These are phyloP conservation scores for Funneliformis caledonium DNA, from an alignment of 371 early-diverging fungal genomes.

Conservation along the genomic window DNA sequence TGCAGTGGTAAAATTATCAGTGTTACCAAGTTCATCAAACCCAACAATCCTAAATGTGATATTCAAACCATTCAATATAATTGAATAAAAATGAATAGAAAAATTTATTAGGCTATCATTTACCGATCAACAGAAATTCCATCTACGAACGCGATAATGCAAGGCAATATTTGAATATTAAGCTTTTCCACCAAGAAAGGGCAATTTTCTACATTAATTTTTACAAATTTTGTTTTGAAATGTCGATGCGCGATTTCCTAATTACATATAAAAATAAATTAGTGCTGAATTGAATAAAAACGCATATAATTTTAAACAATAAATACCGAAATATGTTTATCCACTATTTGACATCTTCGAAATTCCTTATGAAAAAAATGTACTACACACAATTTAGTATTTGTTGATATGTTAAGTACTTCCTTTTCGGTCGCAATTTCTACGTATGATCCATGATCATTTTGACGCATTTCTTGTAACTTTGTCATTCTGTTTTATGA, in stretches of 20 bases:
- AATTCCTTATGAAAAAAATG: constrained; percentile 95
- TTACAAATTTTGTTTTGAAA: constrained; percentile 84
- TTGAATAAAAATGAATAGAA: constrained; percentile 45
- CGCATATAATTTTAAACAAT: background rate
- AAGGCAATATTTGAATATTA: constrained; percentile 87
- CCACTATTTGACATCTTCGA: constrained; percentile 92
- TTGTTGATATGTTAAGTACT: constrained; percentile 82
- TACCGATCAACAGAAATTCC: constrained; percentile 75
- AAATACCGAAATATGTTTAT: constrained; percentile 80
- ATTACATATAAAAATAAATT: background rate
- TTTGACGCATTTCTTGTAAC: constrained; percentile 66
- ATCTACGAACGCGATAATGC: constrained; percentile 82
- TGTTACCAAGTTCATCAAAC: constrained; percentile 93
- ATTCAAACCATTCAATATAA: constrained; percentile 34
- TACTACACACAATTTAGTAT: constrained; percentile 73
- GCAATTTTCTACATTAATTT: constrained; percentile 84
- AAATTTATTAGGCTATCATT: constrained; percentile 7
- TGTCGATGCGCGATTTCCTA: constrained; percentile 76
- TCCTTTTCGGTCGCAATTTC: constrained; percentile 86
- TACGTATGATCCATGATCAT: constrained; percentile 80
- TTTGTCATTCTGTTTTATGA: constrained; percentile 55
- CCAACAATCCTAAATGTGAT: constrained; percentile 75
- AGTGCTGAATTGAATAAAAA: background rate
- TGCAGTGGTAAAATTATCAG: constrained; percentile 83
- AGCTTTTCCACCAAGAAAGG: constrained; percentile 93